Base-by-base conservation (phyloP, 2,329 filamentous ascomycete species). In the Chlorencoelia australis region DNA sequence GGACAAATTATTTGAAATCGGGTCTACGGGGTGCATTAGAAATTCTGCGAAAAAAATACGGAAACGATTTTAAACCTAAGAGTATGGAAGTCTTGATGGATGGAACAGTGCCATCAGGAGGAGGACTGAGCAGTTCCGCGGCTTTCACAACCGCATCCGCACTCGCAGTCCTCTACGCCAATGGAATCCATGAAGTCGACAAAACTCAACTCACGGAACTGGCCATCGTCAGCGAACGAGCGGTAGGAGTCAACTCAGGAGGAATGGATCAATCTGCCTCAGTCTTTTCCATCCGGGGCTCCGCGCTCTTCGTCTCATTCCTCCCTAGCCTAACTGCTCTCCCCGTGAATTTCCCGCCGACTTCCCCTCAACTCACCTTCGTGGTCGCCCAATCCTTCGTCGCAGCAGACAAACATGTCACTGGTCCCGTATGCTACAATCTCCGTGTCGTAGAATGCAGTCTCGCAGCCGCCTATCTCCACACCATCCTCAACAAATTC, bases 221-320 rank as follows among this genome's bases (percentile, higher is more conserved):
- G 34, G 88, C 91, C 15, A 89, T 98, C 48, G 85, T 95, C 24
- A 94, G 87, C 30, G 91, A 98, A 65, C 77, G 91, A 39, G 80
- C 83, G 11, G 91, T 96, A 4, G 91, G 91, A 34, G 91, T 98
- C 50, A 96, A 96, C 63, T 93, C 87, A 4, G 91, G 91, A 59
- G 91, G 88, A 38, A 96, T 98, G 91, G 91, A 98, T 56, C 91
- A 98, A 64, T 80, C 87, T 10, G 91, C 91, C 21, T 96, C 89
- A 0, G 89, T 98, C 45, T 91, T 98, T 62, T 89, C 87, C 0
- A 72, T 85, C 52, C 78, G 79, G 47, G 88, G 85, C 33, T 84
- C 82, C 25, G 87, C 91, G 7, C 74, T 95, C 28, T 88, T 93
- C 56, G 89, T 95, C 41, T 83, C 81, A 7, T 98, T 98, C 65